Evolutionary conservation across 306 rosid species (phyloP), one percentile per base, ranked within the genome.

Genomic region (Corylus avellana): DNA sequence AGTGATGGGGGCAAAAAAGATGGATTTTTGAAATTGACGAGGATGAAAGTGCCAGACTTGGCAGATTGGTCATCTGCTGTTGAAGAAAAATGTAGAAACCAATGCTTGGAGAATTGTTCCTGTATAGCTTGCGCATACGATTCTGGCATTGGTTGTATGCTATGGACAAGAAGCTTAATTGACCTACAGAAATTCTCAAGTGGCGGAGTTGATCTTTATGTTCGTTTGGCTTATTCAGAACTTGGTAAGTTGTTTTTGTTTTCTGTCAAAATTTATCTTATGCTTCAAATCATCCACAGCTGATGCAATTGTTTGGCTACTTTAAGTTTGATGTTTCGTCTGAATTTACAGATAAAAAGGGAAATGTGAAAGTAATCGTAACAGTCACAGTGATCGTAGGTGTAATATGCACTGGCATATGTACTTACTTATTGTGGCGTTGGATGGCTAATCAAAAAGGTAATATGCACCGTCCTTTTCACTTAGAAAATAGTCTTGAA

Each of bases 61-160:
- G 35, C 35, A 32, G 35, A 32, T 32, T 32, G 35, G 35, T 32
- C 35, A 32, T 32, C 35, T 32, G 35, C 35, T 32, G 2, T 32
- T 32, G 35, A 32, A 32, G 89, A 86, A 3, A 6, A 59, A 29
- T 81, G 87, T 32, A 8, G 78, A 47, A 1, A 14, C 3, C 18
- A 35, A 54, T 85, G 88, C 59, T 42, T 66, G 9, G 47, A 37
- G 14, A 67, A 67, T 20, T 85, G 88, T 20, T 78, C 79, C 32
- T 85, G 86, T 39, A n/a, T 2, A 5, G 86, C 86, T 9, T 85
- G 42, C 66, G 84, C 79, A 55, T 50, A 49, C 51, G 81, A 64
- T 51, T 2, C 14, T 27, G 69, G 18, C 8, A 35, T 76, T 49
- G 74, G 74, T 0, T 85, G 86, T 17, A 39, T 85, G 77, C 12